These are phyloP conservation scores for Ganoderma sinense DNA, from an alignment of 1,284 basidiomycete genomes.

Conservation along the genomic window DNA sequence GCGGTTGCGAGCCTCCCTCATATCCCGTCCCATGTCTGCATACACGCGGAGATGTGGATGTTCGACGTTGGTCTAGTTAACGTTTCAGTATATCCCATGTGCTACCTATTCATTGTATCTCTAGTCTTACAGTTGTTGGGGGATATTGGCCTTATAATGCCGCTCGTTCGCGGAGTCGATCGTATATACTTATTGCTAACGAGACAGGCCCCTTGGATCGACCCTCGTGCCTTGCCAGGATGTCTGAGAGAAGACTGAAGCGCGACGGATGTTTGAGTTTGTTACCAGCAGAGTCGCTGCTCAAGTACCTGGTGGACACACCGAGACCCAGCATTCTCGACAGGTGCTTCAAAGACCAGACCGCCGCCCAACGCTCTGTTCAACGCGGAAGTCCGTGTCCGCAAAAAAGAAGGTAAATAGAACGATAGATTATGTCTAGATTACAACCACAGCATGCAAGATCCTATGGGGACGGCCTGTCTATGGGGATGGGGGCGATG, in stretches of 20 bases:
- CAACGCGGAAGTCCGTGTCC: background rate
- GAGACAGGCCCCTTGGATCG: background rate
- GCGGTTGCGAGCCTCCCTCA: background rate
- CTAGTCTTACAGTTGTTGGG: no score
- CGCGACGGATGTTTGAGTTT: background rate
- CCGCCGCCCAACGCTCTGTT: background rate
- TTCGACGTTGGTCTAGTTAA: background rate
- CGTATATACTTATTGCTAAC: background rate
- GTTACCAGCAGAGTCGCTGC: background rate
- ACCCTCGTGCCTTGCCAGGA: background rate
- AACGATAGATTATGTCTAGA: constrained; percentile 3
- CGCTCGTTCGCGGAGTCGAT: background rate
- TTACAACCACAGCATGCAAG: background rate
- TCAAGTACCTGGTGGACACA: background rate
- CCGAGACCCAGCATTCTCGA: background rate
- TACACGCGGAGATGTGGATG: background rate
- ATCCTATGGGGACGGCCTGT: background rate
- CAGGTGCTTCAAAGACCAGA: background rate
- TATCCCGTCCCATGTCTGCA: background rate
- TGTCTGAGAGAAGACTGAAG: background rate
- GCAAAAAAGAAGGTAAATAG: background rate
- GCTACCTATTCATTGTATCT: no score
- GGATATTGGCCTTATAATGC: background rate
- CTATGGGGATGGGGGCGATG: background rate
- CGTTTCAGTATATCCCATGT: background rate